Conservation (phyloP, 2,329 filamentous ascomycete species). For the Aspergillus carbonarius region DNA sequence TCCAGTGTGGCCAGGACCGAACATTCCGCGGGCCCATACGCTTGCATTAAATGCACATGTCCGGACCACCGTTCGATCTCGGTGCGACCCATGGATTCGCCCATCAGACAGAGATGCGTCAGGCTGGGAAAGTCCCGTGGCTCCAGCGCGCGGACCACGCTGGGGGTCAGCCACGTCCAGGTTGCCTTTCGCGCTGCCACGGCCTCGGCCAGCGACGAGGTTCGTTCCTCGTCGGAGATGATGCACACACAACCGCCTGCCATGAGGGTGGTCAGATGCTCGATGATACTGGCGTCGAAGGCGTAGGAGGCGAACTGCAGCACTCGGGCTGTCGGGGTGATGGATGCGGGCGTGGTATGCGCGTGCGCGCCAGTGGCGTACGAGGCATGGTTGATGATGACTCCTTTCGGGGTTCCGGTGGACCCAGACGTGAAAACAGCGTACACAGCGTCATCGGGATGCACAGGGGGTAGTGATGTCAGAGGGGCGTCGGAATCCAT, state of each 20-base stretch:
- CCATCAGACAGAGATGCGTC: not conserved
- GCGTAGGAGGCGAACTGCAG: conserved; percentile 46
- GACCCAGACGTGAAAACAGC: conserved; percentile 71
- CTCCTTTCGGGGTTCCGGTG: conserved; percentile 81
- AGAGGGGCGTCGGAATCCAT: not conserved
- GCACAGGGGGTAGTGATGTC: not conserved
- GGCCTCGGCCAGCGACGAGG: conserved; percentile 46
- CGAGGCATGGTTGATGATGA: conserved; percentile 68
- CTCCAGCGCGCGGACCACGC: not conserved
- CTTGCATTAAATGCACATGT: not conserved
- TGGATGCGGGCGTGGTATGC: not conserved
- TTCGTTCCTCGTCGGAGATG: conserved; percentile 46
- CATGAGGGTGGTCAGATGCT: conserved; percentile 51
- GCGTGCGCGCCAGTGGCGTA: conserved; percentile 14
- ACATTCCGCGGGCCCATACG: conserved; percentile 1
- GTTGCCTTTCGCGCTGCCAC: conserved; percentile 50
- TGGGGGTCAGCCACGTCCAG: not conserved
- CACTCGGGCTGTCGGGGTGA: not conserved
- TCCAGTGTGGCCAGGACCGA: not conserved
- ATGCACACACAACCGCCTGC: conserved; percentile 58
- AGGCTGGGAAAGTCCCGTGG: not conserved
- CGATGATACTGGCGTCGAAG: conserved; percentile 50
- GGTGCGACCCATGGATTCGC: not conserved
- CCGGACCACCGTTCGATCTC: not conserved
- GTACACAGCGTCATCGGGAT: not conserved